phyloP scores from a whole-genome alignment of 805 yeast genomes.

The Wickerhamiella azymoides region DNA sequence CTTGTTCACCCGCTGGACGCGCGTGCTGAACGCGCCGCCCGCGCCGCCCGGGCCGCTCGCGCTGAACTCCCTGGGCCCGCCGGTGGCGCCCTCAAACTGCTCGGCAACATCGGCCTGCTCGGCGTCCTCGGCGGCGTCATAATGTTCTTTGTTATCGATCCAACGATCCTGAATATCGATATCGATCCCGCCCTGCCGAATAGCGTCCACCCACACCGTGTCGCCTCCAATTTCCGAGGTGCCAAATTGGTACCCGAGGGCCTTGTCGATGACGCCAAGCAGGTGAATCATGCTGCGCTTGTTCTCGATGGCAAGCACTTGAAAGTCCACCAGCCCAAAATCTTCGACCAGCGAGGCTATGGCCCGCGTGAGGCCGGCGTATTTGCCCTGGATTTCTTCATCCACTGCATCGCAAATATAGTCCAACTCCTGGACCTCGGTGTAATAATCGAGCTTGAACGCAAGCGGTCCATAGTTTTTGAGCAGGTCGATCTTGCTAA shows the following conservation, averaged over 20 bases:
- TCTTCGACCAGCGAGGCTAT: conserved; percentile 78
- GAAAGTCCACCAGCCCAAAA: conserved; percentile 74
- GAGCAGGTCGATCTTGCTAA: conserved; percentile 78
- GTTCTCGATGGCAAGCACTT: conserved; percentile 82
- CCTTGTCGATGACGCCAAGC: conserved; percentile 67
- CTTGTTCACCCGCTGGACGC: not conserved
- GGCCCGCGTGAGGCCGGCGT: conserved; percentile 54
- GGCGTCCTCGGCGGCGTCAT: conserved; percentile 46
- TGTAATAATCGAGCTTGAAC: conserved; percentile 69
- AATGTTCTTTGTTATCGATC: conserved; percentile 70
- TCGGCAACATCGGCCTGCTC: conserved; percentile 20
- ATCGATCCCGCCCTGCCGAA: conserved; percentile 56
- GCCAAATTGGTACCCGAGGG: conserved; percentile 89
- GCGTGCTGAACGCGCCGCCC: too few relatives aligned
- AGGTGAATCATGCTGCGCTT: conserved; percentile 81
- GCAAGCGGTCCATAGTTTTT: conserved; percentile 64
- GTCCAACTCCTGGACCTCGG: conserved; percentile 77
- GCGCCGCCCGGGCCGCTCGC: not conserved
- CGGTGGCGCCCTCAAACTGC: conserved; percentile 31
- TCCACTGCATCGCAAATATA: conserved; percentile 54
- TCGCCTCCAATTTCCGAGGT: conserved; percentile 94
- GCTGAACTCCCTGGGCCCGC: conserved; percentile 2
- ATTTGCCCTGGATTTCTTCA: conserved; percentile 51
- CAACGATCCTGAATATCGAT: conserved; percentile 87
- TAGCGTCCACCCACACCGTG: conserved; percentile 91